Evolutionary conservation across 2,329 filamentous ascomycete genomes (phyloP).

Genomic region (Scedosporium apiospermum): DNA sequence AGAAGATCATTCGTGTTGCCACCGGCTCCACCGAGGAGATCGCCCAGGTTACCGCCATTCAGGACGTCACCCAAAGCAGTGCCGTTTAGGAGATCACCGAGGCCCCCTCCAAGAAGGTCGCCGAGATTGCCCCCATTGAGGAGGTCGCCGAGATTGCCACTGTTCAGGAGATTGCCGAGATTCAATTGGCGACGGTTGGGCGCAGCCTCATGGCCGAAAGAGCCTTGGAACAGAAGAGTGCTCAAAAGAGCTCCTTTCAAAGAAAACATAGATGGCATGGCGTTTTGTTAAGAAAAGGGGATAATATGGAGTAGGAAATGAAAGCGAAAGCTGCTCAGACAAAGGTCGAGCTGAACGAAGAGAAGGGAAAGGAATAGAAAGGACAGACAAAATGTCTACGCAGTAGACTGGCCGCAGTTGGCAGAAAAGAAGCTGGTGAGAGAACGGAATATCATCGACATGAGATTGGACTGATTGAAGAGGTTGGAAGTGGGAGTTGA

Average conservation of each 20-base stretch:
- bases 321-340: background rate
- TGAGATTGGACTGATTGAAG: background rate
- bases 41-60: background rate
- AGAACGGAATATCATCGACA: background rate
- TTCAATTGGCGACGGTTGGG: background rate
- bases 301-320: background rate
- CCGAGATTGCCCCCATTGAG: background rate
- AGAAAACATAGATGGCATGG: background rate
- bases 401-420: background rate
- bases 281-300: background rate
- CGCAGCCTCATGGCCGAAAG: background rate
- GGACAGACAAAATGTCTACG: background rate
- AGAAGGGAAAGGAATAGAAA: background rate
- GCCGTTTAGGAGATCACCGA: background rate
- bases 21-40: background rate
- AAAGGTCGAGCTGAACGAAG: background rate
- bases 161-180: conserved; percentile 1
- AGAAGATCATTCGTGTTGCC: background rate
- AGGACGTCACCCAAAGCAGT: background rate
- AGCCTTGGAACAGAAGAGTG: background rate
- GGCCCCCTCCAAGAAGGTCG: background rate
- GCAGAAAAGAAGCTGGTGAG: background rate
- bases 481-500: background rate
- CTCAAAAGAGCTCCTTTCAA: background rate
- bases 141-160: background rate